These are phyloP conservation scores for Lipomyces orientalis DNA, from an alignment of 805 yeast species.

Conservation along the genomic window DNA sequence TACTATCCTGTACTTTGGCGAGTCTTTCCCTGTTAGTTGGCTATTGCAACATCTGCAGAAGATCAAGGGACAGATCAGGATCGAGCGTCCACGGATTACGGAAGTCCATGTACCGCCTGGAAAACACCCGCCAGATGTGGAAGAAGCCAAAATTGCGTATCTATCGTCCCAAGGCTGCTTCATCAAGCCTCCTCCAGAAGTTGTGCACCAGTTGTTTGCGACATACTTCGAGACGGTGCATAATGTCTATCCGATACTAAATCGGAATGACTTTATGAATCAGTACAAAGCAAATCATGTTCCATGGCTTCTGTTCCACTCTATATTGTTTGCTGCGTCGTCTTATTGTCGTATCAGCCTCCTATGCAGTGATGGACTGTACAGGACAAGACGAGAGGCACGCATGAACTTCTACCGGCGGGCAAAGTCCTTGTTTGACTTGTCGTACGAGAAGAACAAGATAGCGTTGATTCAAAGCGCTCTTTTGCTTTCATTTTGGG, in stretches of 20 bases:
- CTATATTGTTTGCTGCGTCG: constrained; percentile 29
- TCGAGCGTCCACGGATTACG: not conserved
- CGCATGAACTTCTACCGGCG: constrained; percentile 24
- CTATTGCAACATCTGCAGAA: constrained; percentile 2
- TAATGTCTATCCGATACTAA: constrained; percentile 27
- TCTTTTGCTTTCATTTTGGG: constrained; percentile 32
- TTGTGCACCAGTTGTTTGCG: constrained; percentile 19
- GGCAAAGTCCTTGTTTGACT: constrained; percentile 31
- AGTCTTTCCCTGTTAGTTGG: constrained; percentile 13
- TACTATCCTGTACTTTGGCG: constrained; percentile 8
- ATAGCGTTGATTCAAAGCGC: constrained; percentile 20
- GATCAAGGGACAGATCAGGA: not conserved
- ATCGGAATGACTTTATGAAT: constrained; percentile 19
- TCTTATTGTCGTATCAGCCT: constrained; percentile 20
- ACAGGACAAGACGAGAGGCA: constrained; percentile 30
- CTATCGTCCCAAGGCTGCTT: constrained; percentile 21
- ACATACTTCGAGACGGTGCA: constrained; percentile 30
- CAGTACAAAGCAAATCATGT: constrained; percentile 11
- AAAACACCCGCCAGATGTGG: constrained; percentile 9
- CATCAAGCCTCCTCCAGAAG: constrained; percentile 14
- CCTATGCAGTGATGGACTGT: constrained; percentile 2
- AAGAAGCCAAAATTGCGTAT: constrained; percentile 18
- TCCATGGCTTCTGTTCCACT: constrained; percentile 27
- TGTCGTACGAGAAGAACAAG: constrained; percentile 27
- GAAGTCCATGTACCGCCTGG: not conserved